These are phyloP conservation scores for Lepiota subincarnata DNA, from an alignment of 768 basidiomycete species.

Conservation along the genomic window DNA sequence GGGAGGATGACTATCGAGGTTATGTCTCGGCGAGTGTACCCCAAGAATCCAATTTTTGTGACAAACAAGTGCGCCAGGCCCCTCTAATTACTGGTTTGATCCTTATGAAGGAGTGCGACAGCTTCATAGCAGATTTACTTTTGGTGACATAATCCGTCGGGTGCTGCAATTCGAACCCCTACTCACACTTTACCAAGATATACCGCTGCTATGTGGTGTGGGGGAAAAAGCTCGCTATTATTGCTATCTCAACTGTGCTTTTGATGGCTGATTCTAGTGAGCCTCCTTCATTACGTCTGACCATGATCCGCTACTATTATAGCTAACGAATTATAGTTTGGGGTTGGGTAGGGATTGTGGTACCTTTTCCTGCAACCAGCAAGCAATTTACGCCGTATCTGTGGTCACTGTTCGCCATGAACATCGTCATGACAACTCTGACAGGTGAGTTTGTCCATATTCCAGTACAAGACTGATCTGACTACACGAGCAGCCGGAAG, in stretches of 20 bases:
- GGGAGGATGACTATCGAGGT: background rate
- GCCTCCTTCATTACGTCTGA: background rate
- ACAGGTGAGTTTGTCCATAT: constrained; percentile 4
- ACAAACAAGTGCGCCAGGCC: constrained; percentile 11
- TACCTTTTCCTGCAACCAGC: background rate
- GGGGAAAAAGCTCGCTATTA: constrained; percentile 9
- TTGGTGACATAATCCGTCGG: background rate
- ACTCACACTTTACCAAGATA: constrained; percentile 1
- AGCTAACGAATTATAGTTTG: constrained; percentile 4
- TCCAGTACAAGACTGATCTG: too few species aligned
- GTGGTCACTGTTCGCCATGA: constrained; percentile 13
- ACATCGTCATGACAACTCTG: constrained; percentile 10
- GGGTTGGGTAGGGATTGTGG: constrained; percentile 5
- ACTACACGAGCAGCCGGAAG: too few species aligned
- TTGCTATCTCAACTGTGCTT: constrained; percentile 7
- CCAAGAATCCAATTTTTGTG: constrained; percentile 9
- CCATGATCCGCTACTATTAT: background rate
- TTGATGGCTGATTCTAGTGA: constrained; percentile 11
- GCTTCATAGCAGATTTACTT: constrained; percentile 12
- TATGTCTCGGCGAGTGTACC: background rate
- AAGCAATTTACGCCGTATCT: constrained; percentile 9
- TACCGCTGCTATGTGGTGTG: constrained; percentile 14
- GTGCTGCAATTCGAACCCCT: background rate
- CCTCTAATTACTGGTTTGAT: background rate
- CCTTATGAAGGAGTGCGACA: background rate